Evolutionary conservation across 2,329 filamentous ascomycete species (phyloP).

Genomic region (Fusarium anguioides): DNA sequence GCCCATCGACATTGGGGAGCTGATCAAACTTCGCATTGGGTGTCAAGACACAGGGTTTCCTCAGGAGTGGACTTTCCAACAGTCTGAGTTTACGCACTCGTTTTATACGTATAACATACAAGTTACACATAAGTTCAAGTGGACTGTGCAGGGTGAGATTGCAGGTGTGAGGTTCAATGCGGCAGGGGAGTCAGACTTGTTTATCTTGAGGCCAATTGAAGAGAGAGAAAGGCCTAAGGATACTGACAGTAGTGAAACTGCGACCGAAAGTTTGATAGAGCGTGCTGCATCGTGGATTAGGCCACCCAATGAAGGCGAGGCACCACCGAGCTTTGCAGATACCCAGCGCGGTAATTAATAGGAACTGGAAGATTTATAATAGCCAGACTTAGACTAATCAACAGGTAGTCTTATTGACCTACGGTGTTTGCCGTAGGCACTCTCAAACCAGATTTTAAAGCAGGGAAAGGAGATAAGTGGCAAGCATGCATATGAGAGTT

Average conservation of each 20-base stretch:
- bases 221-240: not conserved
- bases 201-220: constrained; percentile 1
- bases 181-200: not conserved
- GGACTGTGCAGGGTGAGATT: constrained; percentile 13
- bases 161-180: not conserved
- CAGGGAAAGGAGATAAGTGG: too few species aligned
- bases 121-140: constrained; percentile 38
- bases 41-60: not conserved
- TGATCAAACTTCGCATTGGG: constrained; percentile 8
- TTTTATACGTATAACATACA: constrained; percentile 42
- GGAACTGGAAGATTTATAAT: not conserved
- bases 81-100: constrained; percentile 34
- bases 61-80: fast-evolving
- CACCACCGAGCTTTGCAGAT: constrained; percentile 1
- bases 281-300: constrained; percentile 13
- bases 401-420: too few species aligned
- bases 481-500: too few species aligned
- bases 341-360: not conserved
- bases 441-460: too few species aligned
- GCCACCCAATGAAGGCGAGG: not conserved
- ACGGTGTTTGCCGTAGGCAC: too few species aligned
- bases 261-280: too few species aligned
- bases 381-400: too few species aligned
- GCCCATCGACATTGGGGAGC: constrained; percentile 13
- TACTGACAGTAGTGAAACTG: not conserved